Evolutionary conservation across 169 alveolate genomes (phyloP), one percentile per base, ranked within the genome.

Genomic region (Cryptosporidium parvum): DNA sequence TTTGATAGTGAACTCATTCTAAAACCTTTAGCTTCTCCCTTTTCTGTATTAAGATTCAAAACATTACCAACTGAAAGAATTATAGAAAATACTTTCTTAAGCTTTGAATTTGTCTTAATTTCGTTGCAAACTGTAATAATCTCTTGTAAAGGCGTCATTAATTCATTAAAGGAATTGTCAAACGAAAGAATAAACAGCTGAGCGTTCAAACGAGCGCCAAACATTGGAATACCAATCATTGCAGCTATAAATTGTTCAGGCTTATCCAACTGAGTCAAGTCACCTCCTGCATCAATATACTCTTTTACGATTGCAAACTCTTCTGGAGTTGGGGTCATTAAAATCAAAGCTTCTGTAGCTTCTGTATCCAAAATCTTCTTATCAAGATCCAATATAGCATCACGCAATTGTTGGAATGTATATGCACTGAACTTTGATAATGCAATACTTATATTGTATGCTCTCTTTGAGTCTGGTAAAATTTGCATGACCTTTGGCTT

Each of bases 171-270:
- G 70, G 94, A 86, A 70, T 93, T 96, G 61, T 93, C 94, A 86
- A 95, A 95, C 39, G 95, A 85, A 68, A 95, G 91, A 48, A 96
- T 97, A 70, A 91, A 92, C 56, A 93, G 92, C 75, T 95, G 97
- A 21, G 96, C 93, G 58, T 95, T 97, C 70, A 95, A 91, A 45
- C 97, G 70, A 87, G 94, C 96, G 70, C 91, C 93, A 91, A 95
- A 71, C 87, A 95, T 84, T 31, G 97, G 97, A 33, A 95, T 94
- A 18, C 97, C 97, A 29, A 94, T 70, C 91, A 95, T 91, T 16
- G 96, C 97, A 1, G 97, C 97, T 14, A 95, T 96, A 73, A 93
- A 95, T 91, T 95, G 97, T 85, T 95, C 97, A 6, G 97, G 97
- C n/a, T 94, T 92, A 71, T 95, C 97, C 18, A 95, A 96, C 68